Evolutionary conservation across 768 basidiomycete species (phyloP), one percentile per base, ranked within the genome.

Genomic region (Lyophyllum semitale): DNA sequence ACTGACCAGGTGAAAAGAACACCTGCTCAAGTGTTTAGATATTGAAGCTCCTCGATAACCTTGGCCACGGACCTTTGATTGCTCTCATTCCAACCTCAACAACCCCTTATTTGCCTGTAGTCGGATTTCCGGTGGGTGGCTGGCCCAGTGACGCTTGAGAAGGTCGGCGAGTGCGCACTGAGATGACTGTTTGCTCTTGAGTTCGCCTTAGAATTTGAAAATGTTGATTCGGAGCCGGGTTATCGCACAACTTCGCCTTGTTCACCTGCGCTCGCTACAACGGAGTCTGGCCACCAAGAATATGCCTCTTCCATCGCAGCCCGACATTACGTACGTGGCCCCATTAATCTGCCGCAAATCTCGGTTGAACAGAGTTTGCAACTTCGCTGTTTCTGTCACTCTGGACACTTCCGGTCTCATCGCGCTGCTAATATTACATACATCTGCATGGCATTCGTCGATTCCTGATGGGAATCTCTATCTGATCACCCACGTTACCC

Each of bases 1-100:
- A 64, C 80, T 59, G 48, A 88, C 88, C 87, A 89, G 55, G 83
- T 87, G 59, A 90, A 72, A 61, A 89, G 78, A 44, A 88, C 72
- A 46, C 88, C 87, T 89, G 45, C n/a, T 48, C 37, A 41, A n/a
- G 9, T 17, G 37, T 26, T 53, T 41, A 20, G 54, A 35, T 8
- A 38, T 42, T 26, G 29, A 5, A 32, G 15, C 32, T 11, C 6
- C 9, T 13, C 23, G 12, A 5, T 40, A 20, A 12, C 13, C 47
- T 22, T 42, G 23, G 48, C 51, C 17, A 55, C 50, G 60, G 29
- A 53, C 86, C 83, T 76, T 83, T 84, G 62, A 87, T 83, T 32
- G 86, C 85, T 59, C 81, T 83, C 85, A 88, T 87, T 29, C 7
- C 35, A 45, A 20, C 45, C 45, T 15, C 48, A 25, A 4, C 35